Base-by-base conservation (phyloP, 2,329 filamentous ascomycete species). In the Tothia fuscella region DNA sequence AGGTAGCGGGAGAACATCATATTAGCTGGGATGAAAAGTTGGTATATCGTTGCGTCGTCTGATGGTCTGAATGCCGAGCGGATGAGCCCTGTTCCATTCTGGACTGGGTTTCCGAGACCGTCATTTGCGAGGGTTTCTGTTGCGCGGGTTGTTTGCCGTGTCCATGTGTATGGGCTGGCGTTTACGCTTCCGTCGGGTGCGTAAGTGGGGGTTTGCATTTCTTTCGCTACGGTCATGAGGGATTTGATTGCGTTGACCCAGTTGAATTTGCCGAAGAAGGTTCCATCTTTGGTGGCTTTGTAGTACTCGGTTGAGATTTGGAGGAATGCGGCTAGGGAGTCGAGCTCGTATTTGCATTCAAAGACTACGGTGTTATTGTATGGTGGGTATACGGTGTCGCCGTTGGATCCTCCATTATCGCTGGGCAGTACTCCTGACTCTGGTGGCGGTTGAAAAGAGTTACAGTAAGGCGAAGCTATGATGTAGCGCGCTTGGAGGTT, bases 1-100 rank as follows among this genome's bases (percentile, higher is more conserved):
- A 87, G 68, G 50, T 77, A 82, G 17, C 71, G 63, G 24, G 78
- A 68, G 49, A 86, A 78, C 80, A 85, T 83, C 80, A 86, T 86
- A 42, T 71, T 72, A 41, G 63, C 56, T 0, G 67, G 67, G 17
- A 70, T 64, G 52, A 66, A 65, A 38, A 67, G 55, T 48, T 70
- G 66, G 47, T 59, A 70, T 37, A 70, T 68, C 5, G 66, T 69
- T 0, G 63, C 50, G 49, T 71, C 67, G 48, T 71, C 68, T 21
- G 63, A 66, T 3, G 68, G 68, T 9, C 68, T 58, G 54, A 71
- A 71, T 10, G 63, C 66, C 3, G 63, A 67, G 29, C 68, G 57
- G 41, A 71, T 61, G 13, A 71, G 56, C 4, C 67, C 67, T 16
- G 66, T 70, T 33, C 60, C 64, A 40, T 63, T 64, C 20, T 60